phyloP scores from a whole-genome alignment of 1,139 yeast genomes.

The Trichomonascaceae sp. region DNA sequence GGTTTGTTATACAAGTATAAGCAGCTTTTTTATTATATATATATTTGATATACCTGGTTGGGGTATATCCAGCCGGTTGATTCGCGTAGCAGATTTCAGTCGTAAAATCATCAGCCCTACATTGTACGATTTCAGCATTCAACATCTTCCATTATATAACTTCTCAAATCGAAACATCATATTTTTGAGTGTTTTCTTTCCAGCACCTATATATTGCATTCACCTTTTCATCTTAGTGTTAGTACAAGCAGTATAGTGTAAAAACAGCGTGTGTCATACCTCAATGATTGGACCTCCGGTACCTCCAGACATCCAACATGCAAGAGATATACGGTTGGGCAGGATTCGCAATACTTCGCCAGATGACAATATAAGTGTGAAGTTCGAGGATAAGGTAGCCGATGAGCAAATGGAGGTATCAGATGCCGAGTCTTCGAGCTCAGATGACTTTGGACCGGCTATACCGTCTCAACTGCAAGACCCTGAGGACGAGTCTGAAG shows the following conservation, averaged over 20 bases:
- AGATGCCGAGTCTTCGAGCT: constrained; percentile 5
- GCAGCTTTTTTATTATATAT: too few species aligned
- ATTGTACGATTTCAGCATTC: neutral
- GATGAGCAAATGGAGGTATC: constrained; percentile 8
- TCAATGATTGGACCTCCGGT: constrained; percentile 15
- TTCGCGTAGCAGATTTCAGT: too few species aligned
- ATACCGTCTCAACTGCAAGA: constrained; percentile 9
- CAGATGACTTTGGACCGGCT: constrained; percentile 15
- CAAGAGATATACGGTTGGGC: constrained; percentile 6
- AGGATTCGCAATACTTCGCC: neutral
- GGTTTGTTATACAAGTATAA: too few species aligned
- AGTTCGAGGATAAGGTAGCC: neutral
- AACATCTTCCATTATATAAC: neutral
- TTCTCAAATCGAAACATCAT: too few species aligned
- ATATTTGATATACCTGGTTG: too few species aligned
- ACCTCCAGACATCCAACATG: constrained; percentile 12
- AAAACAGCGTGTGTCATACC: neutral
- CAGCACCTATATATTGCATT: neutral
- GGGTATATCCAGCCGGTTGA: too few species aligned
- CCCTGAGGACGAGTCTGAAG: constrained; percentile 13
- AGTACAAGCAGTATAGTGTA: too few species aligned
- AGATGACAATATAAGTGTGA: neutral
- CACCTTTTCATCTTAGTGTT: too few species aligned
- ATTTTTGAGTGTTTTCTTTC: neutral
- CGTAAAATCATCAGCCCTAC: neutral